Base-by-base conservation (phyloP, 1,284 basidiomycete genomes). In the Puccinia hordei region DNA sequence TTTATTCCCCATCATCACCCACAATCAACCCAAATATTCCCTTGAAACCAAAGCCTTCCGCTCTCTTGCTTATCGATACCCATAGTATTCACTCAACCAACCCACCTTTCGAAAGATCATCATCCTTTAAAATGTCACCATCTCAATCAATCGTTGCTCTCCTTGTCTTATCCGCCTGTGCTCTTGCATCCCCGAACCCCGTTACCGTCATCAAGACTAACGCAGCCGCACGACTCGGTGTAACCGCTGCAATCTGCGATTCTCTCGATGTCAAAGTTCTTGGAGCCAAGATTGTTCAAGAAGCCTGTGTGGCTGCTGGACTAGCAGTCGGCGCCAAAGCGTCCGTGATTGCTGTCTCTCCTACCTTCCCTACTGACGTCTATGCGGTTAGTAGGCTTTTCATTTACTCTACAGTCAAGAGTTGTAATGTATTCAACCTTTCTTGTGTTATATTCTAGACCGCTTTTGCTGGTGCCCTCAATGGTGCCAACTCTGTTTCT, bases 101-200 rank as follows among this genome's bases (percentile, higher is more conserved):
- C 10, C 46, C 46, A 49, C 24, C 27, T 30, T 59, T 59, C 57
- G 57, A 33, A 59, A 59, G 27, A 59, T 33, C 4, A 30, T 33
- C 59, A 63, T 63, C 59, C 33, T 38, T 68, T 13, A 68, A 46
- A 4, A 68, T 68, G 66, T 68, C 66, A 49, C 66, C 66, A 24
- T 44, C 41, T 38, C 66, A 68, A 49, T 68, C 66, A 22, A 38
- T 68, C 44, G 9, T 68, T 49, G 66, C 66, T 17, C 27, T 44
- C 66, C 66, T 68, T 49, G 35, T 68, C 46, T 68, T 68, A 41
- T 46, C 46, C 38, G 66, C 66, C 41, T 68, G 41, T 3, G 66
- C 66, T 35, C 15, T 68, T 27, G 41, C 46, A 6, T 24, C 22
- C 13, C 66, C 66, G 12, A 68, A 2, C 13, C 46, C 66, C 41